Percentiles rank a stretch among this genome's conserved stretches.
These are phyloP conservation scores for barley (Hordeum vulgare) DNA, from an alignment of 176 grass and related monocot genomes.

Conservation along the genomic window MorexV3_pseudomolecules_assembly NC_058520.1:608539942-608540441, in stretches of 20 bases:
- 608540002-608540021: background rate
- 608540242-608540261: background rate
- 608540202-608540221: slow-evolving; percentile 85
- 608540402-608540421: slow-evolving; percentile 72
- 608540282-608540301: background rate
- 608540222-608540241: slow-evolving; percentile 62
- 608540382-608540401: slow-evolving; percentile 72
- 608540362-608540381: slow-evolving; percentile 81
- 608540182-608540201: slow-evolving; percentile 60
- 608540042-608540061: slow-evolving; percentile 1
- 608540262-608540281: background rate
- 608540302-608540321: slow-evolving; percentile 79
- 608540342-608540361: slow-evolving; percentile 98
- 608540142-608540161: slow-evolving; percentile 74
- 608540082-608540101: slow-evolving; percentile 65
- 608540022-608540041: background rate
- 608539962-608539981: background rate
- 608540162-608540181: slow-evolving; percentile 55
- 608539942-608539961: slow-evolving; percentile 68
- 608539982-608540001: background rate
- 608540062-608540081: slow-evolving; percentile 97
- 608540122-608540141: slow-evolving; percentile 76
- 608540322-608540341: slow-evolving; percentile 93
- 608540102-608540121: slow-evolving; percentile 74
- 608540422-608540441: slow-evolving; percentile 49